phyloP scores from a whole-genome alignment of 305 asterid species.

The Rubia peregrina region DNA sequence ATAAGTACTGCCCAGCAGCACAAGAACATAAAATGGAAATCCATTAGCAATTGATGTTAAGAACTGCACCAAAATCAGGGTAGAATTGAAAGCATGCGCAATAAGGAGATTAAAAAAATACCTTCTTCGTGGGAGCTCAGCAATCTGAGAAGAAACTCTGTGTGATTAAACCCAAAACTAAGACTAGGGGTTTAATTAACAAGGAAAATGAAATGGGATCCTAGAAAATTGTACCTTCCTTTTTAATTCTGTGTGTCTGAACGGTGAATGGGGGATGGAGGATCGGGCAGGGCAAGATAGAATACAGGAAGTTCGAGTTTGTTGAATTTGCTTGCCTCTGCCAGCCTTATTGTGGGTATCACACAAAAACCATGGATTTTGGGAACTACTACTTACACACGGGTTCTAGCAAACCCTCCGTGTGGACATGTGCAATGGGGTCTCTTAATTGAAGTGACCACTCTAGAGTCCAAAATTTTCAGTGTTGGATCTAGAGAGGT shows the following conservation, averaged over 20 bases:
- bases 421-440: too few species aligned
- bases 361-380: too few species aligned
- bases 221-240: background rate
- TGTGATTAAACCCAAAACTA: background rate
- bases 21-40: too few species aligned
- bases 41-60: background rate
- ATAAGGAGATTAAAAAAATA: background rate
- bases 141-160: background rate
- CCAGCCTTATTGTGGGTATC: background rate
- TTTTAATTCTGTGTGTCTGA: background rate
- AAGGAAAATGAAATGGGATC: background rate
- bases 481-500: too few species aligned
- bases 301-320: background rate
- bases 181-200: background rate
- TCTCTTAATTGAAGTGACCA: too few species aligned
- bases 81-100: background rate
- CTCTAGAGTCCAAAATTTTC: too few species aligned
- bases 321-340: background rate
- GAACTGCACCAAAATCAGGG: background rate
- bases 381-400: too few species aligned
- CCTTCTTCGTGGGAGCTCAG: background rate
- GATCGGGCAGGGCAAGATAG: background rate
- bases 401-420: too few species aligned
- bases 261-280: background rate
- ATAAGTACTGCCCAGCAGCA: too few species aligned